Evolutionary conservation across 768 basidiomycete genomes (phyloP).

Genomic region (Rhodotorula paludigena): DNA sequence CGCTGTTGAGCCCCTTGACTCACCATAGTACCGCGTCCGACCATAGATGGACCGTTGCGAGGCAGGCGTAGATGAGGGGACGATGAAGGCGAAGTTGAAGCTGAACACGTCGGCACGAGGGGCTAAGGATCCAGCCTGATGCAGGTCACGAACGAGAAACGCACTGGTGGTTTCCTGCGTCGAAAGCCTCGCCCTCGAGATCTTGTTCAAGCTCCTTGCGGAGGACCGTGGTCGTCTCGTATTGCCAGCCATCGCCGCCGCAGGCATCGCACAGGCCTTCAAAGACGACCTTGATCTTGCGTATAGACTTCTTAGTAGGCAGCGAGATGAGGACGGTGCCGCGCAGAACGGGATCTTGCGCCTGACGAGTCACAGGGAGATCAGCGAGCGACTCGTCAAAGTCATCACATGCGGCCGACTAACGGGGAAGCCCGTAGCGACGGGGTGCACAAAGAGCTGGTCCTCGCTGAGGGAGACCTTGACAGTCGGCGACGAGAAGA

Average conservation of each 20-base stretch:
- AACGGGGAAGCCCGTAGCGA: slow-evolving; percentile 12
- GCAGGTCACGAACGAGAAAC: not conserved
- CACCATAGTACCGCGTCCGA: slow-evolving; percentile 3
- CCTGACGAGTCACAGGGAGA: not conserved
- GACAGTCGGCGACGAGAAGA: slow-evolving; percentile 24
- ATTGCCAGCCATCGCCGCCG: slow-evolving; percentile 3
- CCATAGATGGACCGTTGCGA: slow-evolving; percentile 17
- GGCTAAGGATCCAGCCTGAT: not conserved
- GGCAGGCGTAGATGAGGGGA: slow-evolving; percentile 6
- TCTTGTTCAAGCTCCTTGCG: slow-evolving; percentile 16
- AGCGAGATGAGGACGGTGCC: slow-evolving; percentile 22
- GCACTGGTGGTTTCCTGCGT: slow-evolving; percentile 14
- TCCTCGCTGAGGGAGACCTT: slow-evolving; percentile 23
- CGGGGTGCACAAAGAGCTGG: slow-evolving; percentile 11
- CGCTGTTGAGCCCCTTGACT: not conserved
- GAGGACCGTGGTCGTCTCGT: slow-evolving; percentile 9
- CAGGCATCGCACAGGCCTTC: slow-evolving; percentile 23
- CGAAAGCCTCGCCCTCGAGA: slow-evolving; percentile 14
- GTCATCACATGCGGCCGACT: not conserved
- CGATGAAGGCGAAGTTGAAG: slow-evolving; percentile 31
- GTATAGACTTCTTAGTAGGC: slow-evolving; percentile 8
- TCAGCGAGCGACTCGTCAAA: not conserved
- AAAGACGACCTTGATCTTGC: slow-evolving; percentile 22
- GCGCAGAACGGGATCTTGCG: slow-evolving; percentile 19
- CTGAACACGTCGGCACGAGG: not conserved